Evolutionary conservation across 345 rosid species (phyloP).

Genomic region (thale cress (Arabidopsis thaliana)): TAIR10.1 NC_003070.9:5507501-5508000

Average conservation of each 20-base stretch:
- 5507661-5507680: neutral
- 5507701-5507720: neutral
- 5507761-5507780: neutral
- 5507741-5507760: neutral
- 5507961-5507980: neutral
- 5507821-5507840: too few species aligned
- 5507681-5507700: neutral
- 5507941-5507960: neutral
- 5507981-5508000: neutral
- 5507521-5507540: slow-evolving; percentile 30
- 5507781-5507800: neutral
- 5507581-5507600: slow-evolving; percentile 16
- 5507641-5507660: neutral
- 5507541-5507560: slow-evolving; percentile 34
- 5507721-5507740: neutral
- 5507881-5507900: neutral
- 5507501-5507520: slow-evolving; percentile 31
- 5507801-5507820: neutral
- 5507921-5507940: too few species aligned
- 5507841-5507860: slow-evolving; percentile 12
- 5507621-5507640: neutral
- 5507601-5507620: neutral
- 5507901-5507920: too few species aligned
- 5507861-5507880: neutral
- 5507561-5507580: slow-evolving; percentile 28